These are phyloP conservation scores for Fusarium armeniacum DNA, from an alignment of 2,329 filamentous ascomycete genomes.

Conservation along the genomic window DNA sequence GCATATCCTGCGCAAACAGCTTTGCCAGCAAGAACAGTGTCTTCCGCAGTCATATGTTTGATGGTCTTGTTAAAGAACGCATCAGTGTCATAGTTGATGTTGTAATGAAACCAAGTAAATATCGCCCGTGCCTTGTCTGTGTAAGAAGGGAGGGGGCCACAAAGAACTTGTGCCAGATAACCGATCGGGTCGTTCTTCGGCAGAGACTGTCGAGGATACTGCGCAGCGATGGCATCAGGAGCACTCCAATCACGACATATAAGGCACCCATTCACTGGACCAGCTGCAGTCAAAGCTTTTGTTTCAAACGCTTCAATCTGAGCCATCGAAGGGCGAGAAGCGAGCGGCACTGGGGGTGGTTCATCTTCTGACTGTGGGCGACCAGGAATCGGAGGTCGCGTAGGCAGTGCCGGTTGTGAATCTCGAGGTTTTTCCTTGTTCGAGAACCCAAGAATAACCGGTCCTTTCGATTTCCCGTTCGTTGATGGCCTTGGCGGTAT, in stretches of 20 bases:
- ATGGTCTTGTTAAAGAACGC: conserved; percentile 82
- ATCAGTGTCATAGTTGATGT: conserved; percentile 85
- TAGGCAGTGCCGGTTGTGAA: conserved; percentile 30
- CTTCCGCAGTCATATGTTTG: conserved; percentile 75
- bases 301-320: conserved; percentile 63
- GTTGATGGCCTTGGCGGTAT: conserved; percentile 36
- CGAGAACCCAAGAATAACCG: conserved; percentile 37
- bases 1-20: conserved; percentile 96
- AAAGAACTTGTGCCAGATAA: conserved; percentile 83
- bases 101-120: conserved; percentile 96
- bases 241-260: conserved; percentile 89
- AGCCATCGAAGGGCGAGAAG: conserved; percentile 65
- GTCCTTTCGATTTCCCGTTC: conserved; percentile 35
- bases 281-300: conserved; percentile 49
- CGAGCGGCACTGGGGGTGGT: conserved; percentile 67
- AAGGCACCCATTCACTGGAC: conserved; percentile 69
- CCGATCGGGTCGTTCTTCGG: conserved; percentile 75
- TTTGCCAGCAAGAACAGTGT: conserved; percentile 80
- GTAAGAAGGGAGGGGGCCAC: conserved; percentile 80
- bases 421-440: conserved; percentile 28
- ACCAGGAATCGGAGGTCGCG: conserved; percentile 38
- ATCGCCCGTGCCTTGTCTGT: conserved; percentile 95
- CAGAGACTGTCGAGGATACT: conserved; percentile 79
- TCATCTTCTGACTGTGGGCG: conserved; percentile 50
- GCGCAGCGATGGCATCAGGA: conserved; percentile 82